Evolutionary conservation across 2,329 filamentous ascomycete species (phyloP).

Genomic region (Sclerotinia spermophila): DNA sequence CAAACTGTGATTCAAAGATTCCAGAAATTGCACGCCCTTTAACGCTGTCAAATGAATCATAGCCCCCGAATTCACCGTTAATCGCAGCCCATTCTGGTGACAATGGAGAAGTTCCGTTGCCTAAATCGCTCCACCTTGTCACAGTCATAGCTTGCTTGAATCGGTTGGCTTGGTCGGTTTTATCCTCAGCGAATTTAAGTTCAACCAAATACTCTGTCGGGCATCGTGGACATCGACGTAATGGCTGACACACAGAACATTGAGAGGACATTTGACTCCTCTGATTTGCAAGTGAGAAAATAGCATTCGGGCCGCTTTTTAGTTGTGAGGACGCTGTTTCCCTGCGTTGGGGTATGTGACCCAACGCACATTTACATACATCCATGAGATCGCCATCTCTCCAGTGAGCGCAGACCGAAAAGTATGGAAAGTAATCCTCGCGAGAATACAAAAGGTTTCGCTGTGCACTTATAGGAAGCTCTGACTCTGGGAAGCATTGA

Average conservation of each 20-base stretch:
- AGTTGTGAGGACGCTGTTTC: conserved; percentile 38
- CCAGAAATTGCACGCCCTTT: conserved; percentile 55
- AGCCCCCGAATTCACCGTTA: conserved; percentile 45
- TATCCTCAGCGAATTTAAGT: conserved; percentile 56
- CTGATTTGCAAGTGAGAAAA: conserved; percentile 28
- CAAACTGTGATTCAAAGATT: conserved; percentile 54
- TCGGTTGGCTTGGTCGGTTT: conserved; percentile 40
- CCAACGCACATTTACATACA: conserved; percentile 57
- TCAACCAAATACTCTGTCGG: conserved; percentile 61
- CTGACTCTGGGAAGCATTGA: conserved; percentile 49
- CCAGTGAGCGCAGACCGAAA: conserved; percentile 61
- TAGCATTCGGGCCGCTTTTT: conserved; percentile 31
- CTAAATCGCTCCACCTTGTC: conserved; percentile 60
- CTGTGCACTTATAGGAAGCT: conserved; percentile 48
- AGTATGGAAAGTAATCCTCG: conserved; percentile 59
- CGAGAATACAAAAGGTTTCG: conserved; percentile 56
- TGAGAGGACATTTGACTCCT: conserved; percentile 46
- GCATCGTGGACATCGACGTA: conserved; percentile 58
- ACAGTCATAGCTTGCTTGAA: conserved; percentile 60
- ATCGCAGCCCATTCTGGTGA: conserved; percentile 54
- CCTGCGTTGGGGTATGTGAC: conserved; percentile 49
- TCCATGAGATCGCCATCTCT: conserved; percentile 57
- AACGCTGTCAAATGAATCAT: conserved; percentile 52
- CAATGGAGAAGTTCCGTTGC: conserved; percentile 49
- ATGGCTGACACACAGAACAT: conserved; percentile 54